Evolutionary conservation across 805 yeast species (phyloP), one percentile per base, ranked within the genome.

Genomic region (Saturnispora dispora): DNA sequence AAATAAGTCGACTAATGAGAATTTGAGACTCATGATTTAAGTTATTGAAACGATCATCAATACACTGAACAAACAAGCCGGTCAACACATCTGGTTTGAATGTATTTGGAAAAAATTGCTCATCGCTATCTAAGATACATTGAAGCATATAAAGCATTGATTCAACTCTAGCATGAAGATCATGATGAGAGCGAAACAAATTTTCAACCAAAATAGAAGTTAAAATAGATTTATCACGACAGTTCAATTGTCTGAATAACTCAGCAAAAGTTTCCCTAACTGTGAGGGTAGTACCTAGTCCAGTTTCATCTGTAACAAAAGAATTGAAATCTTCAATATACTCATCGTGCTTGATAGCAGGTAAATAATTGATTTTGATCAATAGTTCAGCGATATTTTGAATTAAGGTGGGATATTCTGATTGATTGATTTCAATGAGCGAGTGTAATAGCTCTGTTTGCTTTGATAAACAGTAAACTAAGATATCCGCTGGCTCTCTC

Each of bases 221-320:
- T n/a, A 59, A 20, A 13, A 41, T 33, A 1, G 54, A 49, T 8
- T 76, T 69, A 55, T 79, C 82, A 0, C 47, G 45, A 5, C 66
- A 68, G 36, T 74, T 70, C 35, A 82, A 57, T 20, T 79, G 82
- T 0, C 76, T 66, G 5, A 86, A 56, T 33, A 79, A 75, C 28
- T 83, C 88, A 27, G 72, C 71, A 1, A 82, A 69, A 0, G 85
- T 75, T 46, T 81, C 84, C 49, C 98, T 75, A 1, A 82, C 76
- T 2, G 75, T 65, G 9, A 67, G 65, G 5, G 76, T 77, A 0
- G 82, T 68, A 0, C 82, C 68, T 32, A 89, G 72, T 1, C 88
- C 96, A 2, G 87, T 73, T 52, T 86, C 89, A 35, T 79, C 83
- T 2, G 89, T 77, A 5, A 88, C 85, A 63, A 79, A 88, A 3